These are phyloP conservation scores for Lasiodiplodia gonubiensis DNA, from an alignment of 2,329 filamentous ascomycete species.

Conservation along the genomic window DNA sequence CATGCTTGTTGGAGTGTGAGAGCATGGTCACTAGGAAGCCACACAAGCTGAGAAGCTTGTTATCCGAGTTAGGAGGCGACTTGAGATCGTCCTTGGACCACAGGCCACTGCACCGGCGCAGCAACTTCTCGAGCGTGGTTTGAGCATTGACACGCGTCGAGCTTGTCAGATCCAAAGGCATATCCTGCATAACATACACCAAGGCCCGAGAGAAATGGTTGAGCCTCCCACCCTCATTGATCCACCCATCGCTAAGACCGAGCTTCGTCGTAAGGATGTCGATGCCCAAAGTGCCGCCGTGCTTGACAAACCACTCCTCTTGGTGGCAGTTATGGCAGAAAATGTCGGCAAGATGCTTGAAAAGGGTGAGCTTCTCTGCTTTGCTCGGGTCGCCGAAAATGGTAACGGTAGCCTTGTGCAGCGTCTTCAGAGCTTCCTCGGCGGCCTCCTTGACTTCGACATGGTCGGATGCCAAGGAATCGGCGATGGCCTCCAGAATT, in stretches of 20 bases:
- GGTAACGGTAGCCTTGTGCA: conserved; percentile 75
- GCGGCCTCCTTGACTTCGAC: conserved; percentile 80
- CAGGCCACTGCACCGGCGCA: conserved; percentile 78
- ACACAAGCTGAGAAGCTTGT: conserved; percentile 76
- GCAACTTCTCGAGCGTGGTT: conserved; percentile 78
- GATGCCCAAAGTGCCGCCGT: conserved; percentile 89
- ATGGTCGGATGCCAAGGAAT: conserved; percentile 87
- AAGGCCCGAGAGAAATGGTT: conserved; percentile 89
- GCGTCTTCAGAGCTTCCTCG: conserved; percentile 75
- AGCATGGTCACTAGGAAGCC: conserved; percentile 86
- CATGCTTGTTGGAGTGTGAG: conserved; percentile 93
- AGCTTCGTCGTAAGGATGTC: conserved; percentile 84
- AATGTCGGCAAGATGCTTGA: conserved; percentile 77
- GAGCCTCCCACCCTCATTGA: conserved; percentile 70
- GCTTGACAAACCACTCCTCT: conserved; percentile 98
- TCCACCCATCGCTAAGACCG: conserved; percentile 82
- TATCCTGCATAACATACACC: conserved; percentile 97
- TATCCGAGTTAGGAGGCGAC: conserved; percentile 58
- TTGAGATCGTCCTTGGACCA: conserved; percentile 80
- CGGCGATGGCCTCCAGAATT: conserved; percentile 86
- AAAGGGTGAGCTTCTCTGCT: conserved; percentile 80
- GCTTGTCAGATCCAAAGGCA: conserved; percentile 90
- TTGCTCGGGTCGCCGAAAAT: conserved; percentile 79
- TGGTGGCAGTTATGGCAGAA: conserved; percentile 97
- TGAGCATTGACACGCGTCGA: conserved; percentile 85